These are phyloP conservation scores for Wickerhamomyces sp. DNA, from an alignment of 1,139 yeast genomes.

Conservation along the genomic window DNA sequence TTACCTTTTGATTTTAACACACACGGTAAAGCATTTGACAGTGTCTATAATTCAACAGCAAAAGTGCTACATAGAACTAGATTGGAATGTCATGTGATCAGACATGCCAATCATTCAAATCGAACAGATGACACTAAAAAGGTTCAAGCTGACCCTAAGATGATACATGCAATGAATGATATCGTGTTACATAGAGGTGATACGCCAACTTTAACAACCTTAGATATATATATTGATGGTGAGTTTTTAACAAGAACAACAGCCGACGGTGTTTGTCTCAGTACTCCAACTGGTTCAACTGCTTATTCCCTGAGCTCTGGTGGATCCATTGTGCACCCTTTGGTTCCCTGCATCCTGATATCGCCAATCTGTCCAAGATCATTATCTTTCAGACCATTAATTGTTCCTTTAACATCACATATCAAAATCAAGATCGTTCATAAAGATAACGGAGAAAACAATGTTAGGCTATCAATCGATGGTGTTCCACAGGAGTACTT, in stretches of 20 bases:
- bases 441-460: conserved; percentile 27
- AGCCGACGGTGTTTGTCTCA: conserved; percentile 81
- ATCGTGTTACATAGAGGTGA: conserved; percentile 84
- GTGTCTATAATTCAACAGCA: conserved; percentile 64
- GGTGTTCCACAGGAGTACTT: conserved; percentile 73
- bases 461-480: conserved; percentile 65
- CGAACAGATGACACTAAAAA: background rate
- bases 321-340: conserved; percentile 88
- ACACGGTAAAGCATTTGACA: conserved; percentile 54
- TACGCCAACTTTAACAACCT: conserved; percentile 77
- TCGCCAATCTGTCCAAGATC: conserved; percentile 93
- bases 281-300: conserved; percentile 95
- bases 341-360: conserved; percentile 73
- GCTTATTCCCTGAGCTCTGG: conserved; percentile 90
- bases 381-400: conserved; percentile 78
- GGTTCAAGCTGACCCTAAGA: conserved; percentile 9
- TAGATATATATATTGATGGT: conserved; percentile 79
- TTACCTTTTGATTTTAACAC: conserved; percentile 78
- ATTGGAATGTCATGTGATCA: conserved; percentile 65
- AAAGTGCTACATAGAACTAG: conserved; percentile 73
- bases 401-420: conserved; percentile 70
- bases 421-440: conserved; percentile 59
- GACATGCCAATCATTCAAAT: conserved; percentile 25
- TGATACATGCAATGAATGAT: conserved; percentile 84
- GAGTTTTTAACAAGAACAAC: conserved; percentile 83